A percentile compares a stretch with the other conserved stretches of the same genome.
Evolutionary conservation across 2,329 filamentous ascomycete genomes (phyloP).

Genomic region (Chaetomiaceae sp.): DNA sequence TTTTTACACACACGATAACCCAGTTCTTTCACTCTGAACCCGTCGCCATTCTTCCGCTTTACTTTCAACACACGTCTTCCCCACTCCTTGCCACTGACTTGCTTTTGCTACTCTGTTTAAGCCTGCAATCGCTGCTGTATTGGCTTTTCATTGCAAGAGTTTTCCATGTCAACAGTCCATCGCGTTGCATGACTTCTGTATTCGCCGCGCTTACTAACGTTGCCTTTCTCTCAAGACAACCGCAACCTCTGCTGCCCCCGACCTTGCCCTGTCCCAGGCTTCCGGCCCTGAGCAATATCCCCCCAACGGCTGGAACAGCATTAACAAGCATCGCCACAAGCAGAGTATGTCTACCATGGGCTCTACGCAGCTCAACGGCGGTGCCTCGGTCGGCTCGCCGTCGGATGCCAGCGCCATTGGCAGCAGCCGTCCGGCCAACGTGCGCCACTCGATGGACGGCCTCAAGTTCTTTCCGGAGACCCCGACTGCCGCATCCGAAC

Average conservation of each 20-base stretch:
- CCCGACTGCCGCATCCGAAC: conserved; percentile 33
- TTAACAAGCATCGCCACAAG: conserved; percentile 63
- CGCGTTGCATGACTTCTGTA: neutral
- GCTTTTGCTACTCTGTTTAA: neutral
- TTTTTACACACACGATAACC: too few relatives aligned
- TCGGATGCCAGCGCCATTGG: conserved; percentile 43
- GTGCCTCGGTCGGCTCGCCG: conserved; percentile 31
- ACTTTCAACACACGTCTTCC: conserved; percentile 1
- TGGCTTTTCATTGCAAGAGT: neutral
- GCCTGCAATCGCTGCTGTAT: neutral
- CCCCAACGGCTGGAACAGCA: conserved; percentile 52
- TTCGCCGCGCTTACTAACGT: conserved; percentile 9
- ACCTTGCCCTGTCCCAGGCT: conserved; percentile 66
- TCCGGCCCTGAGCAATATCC: conserved; percentile 52
- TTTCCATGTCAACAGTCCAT: neutral
- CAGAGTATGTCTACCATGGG: conserved; percentile 49
- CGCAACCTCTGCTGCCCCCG: conserved; percentile 72
- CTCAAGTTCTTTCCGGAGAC: conserved; percentile 46
- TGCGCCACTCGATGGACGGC: conserved; percentile 53
- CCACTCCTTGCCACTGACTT: neutral
- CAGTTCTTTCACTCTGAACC: neutral
- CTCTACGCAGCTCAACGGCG: conserved; percentile 33
- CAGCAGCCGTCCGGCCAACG: conserved; percentile 41
- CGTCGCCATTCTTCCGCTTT: neutral
- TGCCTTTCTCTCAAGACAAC: conserved; percentile 52